Evolutionary conservation across 768 basidiomycete species (phyloP).

Genomic region (Leccinellum luteum): DNA sequence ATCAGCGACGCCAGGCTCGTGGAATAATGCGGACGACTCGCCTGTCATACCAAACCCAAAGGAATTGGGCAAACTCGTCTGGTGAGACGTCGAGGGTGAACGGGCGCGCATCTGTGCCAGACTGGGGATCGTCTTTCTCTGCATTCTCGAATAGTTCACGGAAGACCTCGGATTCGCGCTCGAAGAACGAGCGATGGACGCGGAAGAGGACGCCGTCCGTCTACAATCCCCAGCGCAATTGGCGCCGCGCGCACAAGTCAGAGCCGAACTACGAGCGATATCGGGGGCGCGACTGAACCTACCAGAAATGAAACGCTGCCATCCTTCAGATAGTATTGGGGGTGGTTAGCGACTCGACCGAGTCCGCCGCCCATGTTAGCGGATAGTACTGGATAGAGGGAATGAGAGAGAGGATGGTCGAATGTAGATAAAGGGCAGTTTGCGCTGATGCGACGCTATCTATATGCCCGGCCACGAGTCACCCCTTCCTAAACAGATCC

Average conservation of each 20-base stretch:
- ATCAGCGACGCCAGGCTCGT: background rate
- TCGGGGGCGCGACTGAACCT: conserved; percentile 1
- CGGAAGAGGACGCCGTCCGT: conserved; percentile 48
- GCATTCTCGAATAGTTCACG: conserved; percentile 31
- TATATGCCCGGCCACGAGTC: conserved; percentile 18
- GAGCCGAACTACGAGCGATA: background rate
- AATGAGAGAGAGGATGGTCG: background rate
- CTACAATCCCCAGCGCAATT: conserved; percentile 29
- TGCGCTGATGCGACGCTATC: background rate
- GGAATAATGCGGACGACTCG: conserved; percentile 14
- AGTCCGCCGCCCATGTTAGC: conserved; percentile 16
- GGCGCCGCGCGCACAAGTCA: background rate
- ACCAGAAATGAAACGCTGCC: conserved; percentile 18
- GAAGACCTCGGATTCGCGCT: conserved; percentile 53
- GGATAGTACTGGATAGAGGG: background rate
- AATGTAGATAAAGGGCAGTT: background rate
- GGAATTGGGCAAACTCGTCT: conserved; percentile 47
- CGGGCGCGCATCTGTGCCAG: conserved; percentile 36
- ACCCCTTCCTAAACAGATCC: conserved; percentile 18
- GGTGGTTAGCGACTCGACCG: conserved; percentile 1
- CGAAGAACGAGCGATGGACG: conserved; percentile 58
- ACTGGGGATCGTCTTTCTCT: conserved; percentile 29
- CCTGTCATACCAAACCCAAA: conserved; percentile 63
- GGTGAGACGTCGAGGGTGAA: conserved; percentile 43
- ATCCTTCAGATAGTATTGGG: conserved; percentile 10